Base-by-base conservation (phyloP, 1,284 basidiomycete species). In the Fomitopsis palustris region DNA sequence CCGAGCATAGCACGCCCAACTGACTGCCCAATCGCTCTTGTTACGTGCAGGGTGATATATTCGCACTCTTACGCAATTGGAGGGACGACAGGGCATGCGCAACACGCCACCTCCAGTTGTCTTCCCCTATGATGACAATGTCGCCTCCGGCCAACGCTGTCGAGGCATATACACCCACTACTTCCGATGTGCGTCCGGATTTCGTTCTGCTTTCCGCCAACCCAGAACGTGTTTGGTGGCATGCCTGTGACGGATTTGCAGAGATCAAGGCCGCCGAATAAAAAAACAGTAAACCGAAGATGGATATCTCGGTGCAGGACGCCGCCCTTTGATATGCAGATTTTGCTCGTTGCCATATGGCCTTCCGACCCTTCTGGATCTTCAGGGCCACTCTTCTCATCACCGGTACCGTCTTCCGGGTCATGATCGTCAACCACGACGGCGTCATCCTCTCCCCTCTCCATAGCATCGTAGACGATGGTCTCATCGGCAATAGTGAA, bases 271-370 rank as follows among this genome's bases (percentile, higher is more conserved):
- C 27, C 12, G 14, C 12, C 9, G 12, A 14, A 16, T 23, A 47
- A 14, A 25, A 29, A n/a, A 29, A 47, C 25, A 5, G 16, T 23
- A 21, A 2, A 38, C 27, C 39, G 35, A 5, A 9, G 16, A 23
- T 5, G 4, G n/a, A 43, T 4, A 23, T 5, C 3, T 21, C 38
- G 38, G 55, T 52, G 23, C n/a, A 41, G 23, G 27, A 8, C 2
- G 31, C 61, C 27, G 49, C 61, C 10, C 42, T 53, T 4, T 64
- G 64, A 23, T 55, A 52, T 38, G 68, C 65, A 1, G 59, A 68
- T 43, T 68, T 67, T 53, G 69, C 68, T 2, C 63, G 66, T 19
- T 55, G 65, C 21, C 66, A 67, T 49, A 55, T 70, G 47, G 65
- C 66, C 25, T 52, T 54, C 3, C 51, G 63, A 5, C 68, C 69